Evolutionary conservation across 441 rosid species (phyloP), one percentile per base, ranked within the genome.

Genomic region (Capsella rubella): DNA sequence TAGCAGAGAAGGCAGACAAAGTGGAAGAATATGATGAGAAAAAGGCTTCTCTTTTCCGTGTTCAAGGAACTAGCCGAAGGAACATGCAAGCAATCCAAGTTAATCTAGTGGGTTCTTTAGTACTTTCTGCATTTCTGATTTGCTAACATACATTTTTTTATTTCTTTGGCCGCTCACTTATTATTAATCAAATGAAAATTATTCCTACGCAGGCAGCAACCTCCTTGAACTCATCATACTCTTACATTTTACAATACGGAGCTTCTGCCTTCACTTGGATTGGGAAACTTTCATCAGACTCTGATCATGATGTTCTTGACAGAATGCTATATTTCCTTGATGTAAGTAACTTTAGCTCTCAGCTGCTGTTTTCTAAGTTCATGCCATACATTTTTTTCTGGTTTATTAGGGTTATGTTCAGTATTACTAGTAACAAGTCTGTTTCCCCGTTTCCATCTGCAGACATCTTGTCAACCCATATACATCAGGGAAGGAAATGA

Each of bases 1-100:
- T 85, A 66, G 84, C 76, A 37, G 93, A 88, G 61, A 76, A 77
- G 27, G 87, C 59, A 42, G 62, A 86, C 47, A 39, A 37, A 15
- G 88, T 76, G 77, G 86, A 87, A 72, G 84, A 89, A 59, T 86
- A 78, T 68, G 74, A 79, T 73, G 91, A 77, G 67, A 75, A 71
- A 61, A 83, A 78, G 75, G 66, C 77, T 2, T 88, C 95, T 40
- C 89, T 93, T 47, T 89, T 89, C 78, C 92, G 89, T 63, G 84
- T 93, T 75, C 93, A 91, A 76, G 96, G 97, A 74, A 86, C 84
- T 59, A 78, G 82, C 73, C 83, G 85, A 45, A 73, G 70, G 64
- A 86, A 79, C 78, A 85, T 91, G 93, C 97, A 91, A 83, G 97
- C 95, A 50, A 82, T 91, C 74, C 97, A 93, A 87, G 92, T 91